These are phyloP conservation scores for Podospora fimiseda DNA, from an alignment of 495 filamentous ascomycete species.

Conservation along the genomic window DNA sequence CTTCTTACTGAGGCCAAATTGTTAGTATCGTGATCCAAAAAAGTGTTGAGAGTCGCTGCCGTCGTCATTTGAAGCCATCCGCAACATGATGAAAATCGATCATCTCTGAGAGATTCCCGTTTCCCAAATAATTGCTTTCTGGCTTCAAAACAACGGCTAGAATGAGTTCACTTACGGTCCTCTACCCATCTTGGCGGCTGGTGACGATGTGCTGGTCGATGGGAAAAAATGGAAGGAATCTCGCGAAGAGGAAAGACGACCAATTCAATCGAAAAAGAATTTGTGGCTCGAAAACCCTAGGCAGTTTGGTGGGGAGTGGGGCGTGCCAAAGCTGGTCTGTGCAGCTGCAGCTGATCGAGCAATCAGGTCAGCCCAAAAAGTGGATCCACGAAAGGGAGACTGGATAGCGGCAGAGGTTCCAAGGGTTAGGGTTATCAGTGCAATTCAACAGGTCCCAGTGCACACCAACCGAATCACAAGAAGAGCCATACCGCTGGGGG, in stretches of 20 bases:
- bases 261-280: slow-evolving; percentile 23
- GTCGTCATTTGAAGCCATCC: neutral
- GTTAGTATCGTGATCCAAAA: slow-evolving; percentile 16
- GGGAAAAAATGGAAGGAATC: slow-evolving; percentile 16
- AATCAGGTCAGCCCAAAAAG: neutral
- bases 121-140: neutral
- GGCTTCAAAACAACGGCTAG: neutral
- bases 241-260: slow-evolving; percentile 16
- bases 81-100: neutral
- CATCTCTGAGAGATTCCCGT: neutral
- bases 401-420: neutral
- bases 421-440: neutral
- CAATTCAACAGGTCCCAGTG: neutral
- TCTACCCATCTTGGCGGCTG: slow-evolving; percentile 40
- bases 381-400: neutral
- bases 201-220: slow-evolving; percentile 29
- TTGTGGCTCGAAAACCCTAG: slow-evolving; percentile 32
- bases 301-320: slow-evolving; percentile 18
- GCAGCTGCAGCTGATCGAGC: neutral
- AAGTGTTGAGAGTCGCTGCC: slow-evolving; percentile 1
- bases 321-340: slow-evolving; percentile 15
- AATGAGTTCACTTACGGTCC: slow-evolving; percentile 41
- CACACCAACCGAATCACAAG: neutral
- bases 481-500: too few relatives aligned
- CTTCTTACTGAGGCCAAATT: slow-evolving; percentile 67